Conservation (phyloP, 306 rosid genomes). For the Canavalia ensiformis region DNA sequence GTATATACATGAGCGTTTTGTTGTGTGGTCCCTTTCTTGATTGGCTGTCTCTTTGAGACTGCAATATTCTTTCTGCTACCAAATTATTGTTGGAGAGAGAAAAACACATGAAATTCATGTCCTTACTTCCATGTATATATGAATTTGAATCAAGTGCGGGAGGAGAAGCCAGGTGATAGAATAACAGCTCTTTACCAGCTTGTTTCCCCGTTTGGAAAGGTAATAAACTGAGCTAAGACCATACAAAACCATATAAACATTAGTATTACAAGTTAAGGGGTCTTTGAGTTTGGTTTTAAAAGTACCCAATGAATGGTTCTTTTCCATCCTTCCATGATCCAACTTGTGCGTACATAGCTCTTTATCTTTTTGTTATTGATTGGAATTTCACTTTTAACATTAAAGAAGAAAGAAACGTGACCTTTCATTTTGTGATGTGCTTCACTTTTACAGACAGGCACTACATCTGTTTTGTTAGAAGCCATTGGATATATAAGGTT, state of each 20-base stretch:
- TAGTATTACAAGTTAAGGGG: neutral
- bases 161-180: conserved; percentile 94
- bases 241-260: conserved; percentile 16
- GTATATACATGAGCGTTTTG: conserved; percentile 14
- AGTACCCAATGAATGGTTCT: neutral
- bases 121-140: conserved; percentile 27
- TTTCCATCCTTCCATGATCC: conserved; percentile 30
- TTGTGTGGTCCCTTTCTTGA: conserved; percentile 44
- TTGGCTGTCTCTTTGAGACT: conserved; percentile 44
- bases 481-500: conserved; percentile 88
- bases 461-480: conserved; percentile 92
- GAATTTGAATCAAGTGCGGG: conserved; percentile 69
- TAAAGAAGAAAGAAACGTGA: conserved; percentile 57
- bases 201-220: conserved; percentile 97
- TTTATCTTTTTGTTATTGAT: conserved; percentile 29
- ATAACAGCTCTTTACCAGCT: conserved; percentile 89
- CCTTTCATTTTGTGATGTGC: conserved; percentile 41
- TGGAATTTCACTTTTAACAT: conserved; percentile 45
- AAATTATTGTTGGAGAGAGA: conserved; percentile 16
- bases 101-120: neutral
- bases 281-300: conserved; percentile 21
- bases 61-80: conserved; percentile 45
- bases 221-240: conserved; percentile 33
- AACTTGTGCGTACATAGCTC: conserved; percentile 2
- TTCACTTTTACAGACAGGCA: conserved; percentile 96